A percentile compares a stretch with the other conserved stretches of the same genome.
Evolutionary conservation across 164 flowering plant species (phyloP).

Genomic region (Umbilicus rupestris): DNA sequence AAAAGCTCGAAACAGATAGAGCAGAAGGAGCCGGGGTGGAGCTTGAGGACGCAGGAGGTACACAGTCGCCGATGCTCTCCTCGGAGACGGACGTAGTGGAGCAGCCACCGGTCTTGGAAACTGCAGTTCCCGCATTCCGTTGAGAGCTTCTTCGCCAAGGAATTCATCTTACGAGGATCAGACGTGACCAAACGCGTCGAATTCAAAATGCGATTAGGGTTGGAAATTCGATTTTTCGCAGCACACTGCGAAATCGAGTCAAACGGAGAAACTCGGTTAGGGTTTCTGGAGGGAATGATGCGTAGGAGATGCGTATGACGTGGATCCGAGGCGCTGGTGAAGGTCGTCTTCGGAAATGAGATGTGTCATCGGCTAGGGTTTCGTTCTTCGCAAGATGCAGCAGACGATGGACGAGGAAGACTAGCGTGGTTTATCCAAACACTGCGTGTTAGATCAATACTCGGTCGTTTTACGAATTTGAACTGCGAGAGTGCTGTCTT

Average conservation of each 20-base stretch:
- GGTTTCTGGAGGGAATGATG: too few relatives aligned
- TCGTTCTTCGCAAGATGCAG: too few relatives aligned
- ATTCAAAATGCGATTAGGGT: not conserved
- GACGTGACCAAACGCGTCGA: not conserved
- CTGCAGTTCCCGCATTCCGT: slow-evolving; percentile 23
- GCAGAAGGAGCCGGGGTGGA: slow-evolving; percentile 28
- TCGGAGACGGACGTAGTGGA: slow-evolving; percentile 23
- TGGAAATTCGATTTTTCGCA: not conserved
- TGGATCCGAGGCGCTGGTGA: too few relatives aligned
- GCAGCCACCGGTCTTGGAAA: slow-evolving; percentile 11
- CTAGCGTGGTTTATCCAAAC: too few relatives aligned
- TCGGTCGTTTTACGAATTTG: too few relatives aligned
- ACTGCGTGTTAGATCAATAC: too few relatives aligned
- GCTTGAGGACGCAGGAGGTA: slow-evolving; percentile 32
- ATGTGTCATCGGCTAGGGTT: too few relatives aligned
- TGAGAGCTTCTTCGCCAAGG: not conserved
- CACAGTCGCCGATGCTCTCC: slow-evolving; percentile 22
- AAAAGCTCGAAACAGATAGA: slow-evolving; percentile 24
- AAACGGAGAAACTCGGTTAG: not conserved
- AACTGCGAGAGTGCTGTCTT: too few relatives aligned
- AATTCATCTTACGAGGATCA: not conserved
- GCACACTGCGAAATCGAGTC: not conserved
- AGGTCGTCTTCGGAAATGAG: too few relatives aligned
- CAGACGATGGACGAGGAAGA: too few relatives aligned
- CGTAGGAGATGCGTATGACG: too few relatives aligned